Evolutionary conservation across 495 filamentous ascomycete species (phyloP).

Genomic region (Aeminium ludgeri): DNA sequence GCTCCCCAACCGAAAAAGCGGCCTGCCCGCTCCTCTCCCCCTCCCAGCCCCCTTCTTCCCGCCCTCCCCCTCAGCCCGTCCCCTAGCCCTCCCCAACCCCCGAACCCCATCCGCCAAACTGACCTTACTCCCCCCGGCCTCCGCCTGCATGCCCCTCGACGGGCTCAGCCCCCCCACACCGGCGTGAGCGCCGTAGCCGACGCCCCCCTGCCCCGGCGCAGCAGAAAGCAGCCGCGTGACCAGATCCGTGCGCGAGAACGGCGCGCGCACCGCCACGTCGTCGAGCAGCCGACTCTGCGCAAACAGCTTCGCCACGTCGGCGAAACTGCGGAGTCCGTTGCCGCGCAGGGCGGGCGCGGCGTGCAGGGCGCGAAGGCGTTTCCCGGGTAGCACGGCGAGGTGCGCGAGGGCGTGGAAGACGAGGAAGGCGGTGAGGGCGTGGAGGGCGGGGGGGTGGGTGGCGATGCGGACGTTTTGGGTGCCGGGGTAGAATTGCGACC

Average conservation of each 20-base stretch:
- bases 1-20: too few species aligned
- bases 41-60: conserved; percentile 1
- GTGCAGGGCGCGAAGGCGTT: conserved; percentile 33
- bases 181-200: background rate
- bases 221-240: conserved; percentile 39
- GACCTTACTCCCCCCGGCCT: conserved; percentile 2
- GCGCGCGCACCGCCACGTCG: conserved; percentile 48
- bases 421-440: conserved; percentile 48
- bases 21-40: too few species aligned
- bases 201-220: background rate
- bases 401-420: conserved; percentile 40
- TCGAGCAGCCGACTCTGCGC: conserved; percentile 49
- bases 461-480: conserved; percentile 44
- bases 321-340: conserved; percentile 43
- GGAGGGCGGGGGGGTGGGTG: conserved; percentile 50
- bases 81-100: conserved; percentile 28
- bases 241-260: conserved; percentile 42
- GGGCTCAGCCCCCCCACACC: background rate
- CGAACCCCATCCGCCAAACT: conserved; percentile 6
- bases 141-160: background rate
- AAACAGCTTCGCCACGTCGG: conserved; percentile 61
- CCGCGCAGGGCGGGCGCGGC: conserved; percentile 32
- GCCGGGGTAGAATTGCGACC: conserved; percentile 48
- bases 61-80: background rate
- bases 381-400: conserved; percentile 15